Percentiles rank a stretch among this genome's conserved stretches.
Conservation (phyloP, 495 filamentous ascomycete genomes). For the Penicillium maclennaniae region DNA sequence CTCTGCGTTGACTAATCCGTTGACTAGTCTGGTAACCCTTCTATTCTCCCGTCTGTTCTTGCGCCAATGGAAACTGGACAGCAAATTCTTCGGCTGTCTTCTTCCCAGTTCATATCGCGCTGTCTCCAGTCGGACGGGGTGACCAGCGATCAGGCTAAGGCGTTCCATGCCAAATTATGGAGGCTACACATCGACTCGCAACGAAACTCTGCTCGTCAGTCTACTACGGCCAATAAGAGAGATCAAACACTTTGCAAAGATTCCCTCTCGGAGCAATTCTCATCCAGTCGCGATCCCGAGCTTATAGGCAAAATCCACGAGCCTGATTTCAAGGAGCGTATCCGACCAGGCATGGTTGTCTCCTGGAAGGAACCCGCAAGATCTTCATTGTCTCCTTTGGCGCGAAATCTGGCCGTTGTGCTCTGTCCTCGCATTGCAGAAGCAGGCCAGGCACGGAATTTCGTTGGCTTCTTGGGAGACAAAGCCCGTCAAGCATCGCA, state of each 20-base stretch:
- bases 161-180: slow-evolving; percentile 5
- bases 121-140: slow-evolving; percentile 8
- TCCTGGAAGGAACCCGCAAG: neutral
- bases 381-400: neutral
- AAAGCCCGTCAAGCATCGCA: neutral
- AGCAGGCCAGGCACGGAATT: neutral
- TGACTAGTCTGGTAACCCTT: slow-evolving; percentile 9
- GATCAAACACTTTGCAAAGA: neutral
- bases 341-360: slow-evolving; percentile 2
- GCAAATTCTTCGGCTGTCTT: slow-evolving; percentile 5
- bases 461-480: neutral
- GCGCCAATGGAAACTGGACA: slow-evolving; percentile 9
- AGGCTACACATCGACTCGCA: slow-evolving; percentile 11
- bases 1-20: neutral
- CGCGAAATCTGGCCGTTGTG: slow-evolving; percentile 2
- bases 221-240: neutral
- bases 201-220: neutral
- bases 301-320: too few species aligned
- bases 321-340: neutral
- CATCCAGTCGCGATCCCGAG: neutral
- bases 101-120: slow-evolving; percentile 1
- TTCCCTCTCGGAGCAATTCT: neutral
- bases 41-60: slow-evolving; percentile 2
- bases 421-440: neutral
- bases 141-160: slow-evolving; percentile 7